Conservation (phyloP, 2,329 filamentous ascomycete species). For the Fusarium sp. region DNA sequence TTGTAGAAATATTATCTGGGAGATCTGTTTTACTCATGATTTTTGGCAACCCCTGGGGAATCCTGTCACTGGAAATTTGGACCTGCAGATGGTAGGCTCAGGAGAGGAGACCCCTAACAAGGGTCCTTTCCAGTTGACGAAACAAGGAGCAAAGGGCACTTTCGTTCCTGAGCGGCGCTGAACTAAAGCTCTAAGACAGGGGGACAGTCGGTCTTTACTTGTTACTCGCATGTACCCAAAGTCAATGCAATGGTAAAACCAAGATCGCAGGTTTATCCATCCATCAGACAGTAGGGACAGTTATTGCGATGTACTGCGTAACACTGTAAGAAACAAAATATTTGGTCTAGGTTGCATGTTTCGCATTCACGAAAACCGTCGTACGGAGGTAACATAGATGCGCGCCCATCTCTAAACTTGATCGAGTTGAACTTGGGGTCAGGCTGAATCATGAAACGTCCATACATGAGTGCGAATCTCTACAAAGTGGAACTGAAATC, state of each 20-base stretch:
- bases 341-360: background rate
- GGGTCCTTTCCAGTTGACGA: constrained; percentile 40
- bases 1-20: constrained; percentile 4
- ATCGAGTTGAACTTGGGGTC: constrained; percentile 9
- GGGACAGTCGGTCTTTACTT: constrained; percentile 18
- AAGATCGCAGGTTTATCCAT: background rate
- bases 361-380: constrained; percentile 3
- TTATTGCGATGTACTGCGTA: background rate
- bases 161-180: constrained; percentile 30
- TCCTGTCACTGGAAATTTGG: constrained; percentile 49
- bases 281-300: background rate
- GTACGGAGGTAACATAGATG: constrained; percentile 22
- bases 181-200: constrained; percentile 29
- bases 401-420: constrained; percentile 6
- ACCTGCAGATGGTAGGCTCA: constrained; percentile 45
- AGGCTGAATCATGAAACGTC: constrained; percentile 39
- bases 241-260: background rate
- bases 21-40: constrained; percentile 4
- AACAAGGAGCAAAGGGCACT: constrained; percentile 39
- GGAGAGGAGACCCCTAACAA: constrained; percentile 44
- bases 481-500: constrained; percentile 19
- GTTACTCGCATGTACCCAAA: constrained; percentile 25
- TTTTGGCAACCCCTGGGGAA: constrained; percentile 15
- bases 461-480: constrained; percentile 25
- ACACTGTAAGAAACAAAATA: constrained; percentile 2